Percentiles rank a stretch among this genome's conserved stretches.
These are phyloP conservation scores for Fraxinus latifolia DNA, from an alignment of 305 asterid species.

Conservation along the genomic window DNA sequence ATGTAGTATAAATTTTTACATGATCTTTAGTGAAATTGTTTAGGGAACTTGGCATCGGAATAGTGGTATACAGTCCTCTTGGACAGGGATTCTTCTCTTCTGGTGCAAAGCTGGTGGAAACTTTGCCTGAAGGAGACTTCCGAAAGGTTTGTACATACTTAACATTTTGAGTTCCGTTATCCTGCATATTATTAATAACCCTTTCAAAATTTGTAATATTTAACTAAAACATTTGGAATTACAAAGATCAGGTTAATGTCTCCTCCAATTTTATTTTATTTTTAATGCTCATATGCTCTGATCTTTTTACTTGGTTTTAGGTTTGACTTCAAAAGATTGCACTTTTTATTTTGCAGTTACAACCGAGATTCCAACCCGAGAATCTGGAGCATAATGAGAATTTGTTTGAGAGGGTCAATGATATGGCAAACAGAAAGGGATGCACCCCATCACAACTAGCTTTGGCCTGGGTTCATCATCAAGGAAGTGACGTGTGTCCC, in stretches of 20 bases:
- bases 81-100: slow-evolving; percentile 50
- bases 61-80: slow-evolving; percentile 51
- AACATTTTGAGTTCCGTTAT: background rate
- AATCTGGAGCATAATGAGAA: slow-evolving; percentile 31
- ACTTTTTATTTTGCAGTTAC: slow-evolving; percentile 15
- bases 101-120: slow-evolving; percentile 39
- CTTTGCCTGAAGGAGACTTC: slow-evolving; percentile 30
- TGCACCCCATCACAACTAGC: slow-evolving; percentile 37
- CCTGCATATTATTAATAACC: background rate
- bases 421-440: slow-evolving; percentile 28
- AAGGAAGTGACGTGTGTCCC: slow-evolving; percentile 32
- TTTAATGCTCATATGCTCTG: background rate
- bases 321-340: background rate
- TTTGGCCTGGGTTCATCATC: slow-evolving; percentile 46
- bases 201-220: background rate
- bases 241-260: background rate
- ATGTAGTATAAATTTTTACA: background rate
- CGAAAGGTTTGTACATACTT: slow-evolving; percentile 31
- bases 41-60: slow-evolving; percentile 60
- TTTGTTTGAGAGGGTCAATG: slow-evolving; percentile 23
- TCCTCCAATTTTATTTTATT: background rate
- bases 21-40: background rate
- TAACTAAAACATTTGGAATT: background rate
- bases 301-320: background rate
- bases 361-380: slow-evolving; percentile 33